Evolutionary conservation across 345 rosid genomes (phyloP).

Genomic region (Xanthoceras sorbifolium): DNA sequence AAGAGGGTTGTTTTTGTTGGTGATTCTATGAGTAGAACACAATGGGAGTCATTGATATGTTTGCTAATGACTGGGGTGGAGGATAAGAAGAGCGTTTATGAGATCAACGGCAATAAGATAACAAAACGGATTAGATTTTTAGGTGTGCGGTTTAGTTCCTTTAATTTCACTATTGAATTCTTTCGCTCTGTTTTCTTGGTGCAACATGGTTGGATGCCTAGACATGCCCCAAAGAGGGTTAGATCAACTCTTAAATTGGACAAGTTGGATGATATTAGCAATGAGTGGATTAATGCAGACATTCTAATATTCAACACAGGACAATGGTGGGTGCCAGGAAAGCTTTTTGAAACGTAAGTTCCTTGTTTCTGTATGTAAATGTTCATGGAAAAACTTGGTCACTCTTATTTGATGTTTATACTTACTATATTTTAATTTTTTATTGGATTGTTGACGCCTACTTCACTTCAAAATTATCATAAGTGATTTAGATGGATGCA

Average conservation of each 20-base stretch:
- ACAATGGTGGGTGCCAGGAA: conserved; percentile 99
- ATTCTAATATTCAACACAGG: conserved; percentile 84
- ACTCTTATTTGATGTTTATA: neutral
- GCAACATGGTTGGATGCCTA: conserved; percentile 66
- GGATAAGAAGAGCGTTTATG: conserved; percentile 80
- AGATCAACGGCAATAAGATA: conserved; percentile 73
- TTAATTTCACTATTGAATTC: conserved; percentile 76
- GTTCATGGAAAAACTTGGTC: conserved; percentile 2
- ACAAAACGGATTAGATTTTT: conserved; percentile 78
- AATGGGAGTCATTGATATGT: conserved; percentile 91
- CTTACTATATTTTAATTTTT: neutral
- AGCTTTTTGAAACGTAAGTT: conserved; percentile 83
- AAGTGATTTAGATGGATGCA: conserved; percentile 10
- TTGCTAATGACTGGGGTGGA: conserved; percentile 81
- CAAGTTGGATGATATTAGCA: conserved; percentile 71
- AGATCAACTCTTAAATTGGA: conserved; percentile 71
- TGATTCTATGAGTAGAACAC: conserved; percentile 89
- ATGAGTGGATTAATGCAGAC: conserved; percentile 74
- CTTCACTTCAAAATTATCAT: too few relatives aligned
- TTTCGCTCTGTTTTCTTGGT: conserved; percentile 92
- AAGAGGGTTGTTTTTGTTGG: conserved; percentile 87
- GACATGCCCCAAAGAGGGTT: conserved; percentile 78
- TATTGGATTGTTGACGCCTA: too few relatives aligned
- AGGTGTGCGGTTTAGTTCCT: conserved; percentile 76
- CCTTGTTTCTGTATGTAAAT: conserved; percentile 15